Evolutionary conservation across 2,329 filamentous ascomycete genomes (phyloP).

Genomic region (Ophiocordyceps robertsii): DNA sequence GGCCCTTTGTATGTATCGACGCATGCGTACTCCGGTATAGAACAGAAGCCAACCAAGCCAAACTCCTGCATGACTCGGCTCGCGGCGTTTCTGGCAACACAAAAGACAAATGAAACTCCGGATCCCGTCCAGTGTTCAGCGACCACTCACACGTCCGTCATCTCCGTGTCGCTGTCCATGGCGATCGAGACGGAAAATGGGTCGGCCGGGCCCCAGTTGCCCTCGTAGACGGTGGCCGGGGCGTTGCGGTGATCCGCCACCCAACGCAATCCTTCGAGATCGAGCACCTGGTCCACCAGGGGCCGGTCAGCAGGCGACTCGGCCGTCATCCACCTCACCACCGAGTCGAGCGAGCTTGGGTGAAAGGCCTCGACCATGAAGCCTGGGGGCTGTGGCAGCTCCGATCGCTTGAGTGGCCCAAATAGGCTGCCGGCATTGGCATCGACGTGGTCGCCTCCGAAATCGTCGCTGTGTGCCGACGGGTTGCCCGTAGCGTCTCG

Average conservation of each 20-base stretch:
- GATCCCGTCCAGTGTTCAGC: background rate
- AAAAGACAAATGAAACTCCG: background rate
- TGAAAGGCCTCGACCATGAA: slow-evolving; percentile 80
- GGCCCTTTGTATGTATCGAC: slow-evolving; percentile 4
- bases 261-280: slow-evolving; percentile 65
- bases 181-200: slow-evolving; percentile 24
- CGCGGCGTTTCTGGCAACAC: background rate
- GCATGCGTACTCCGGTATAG: slow-evolving; percentile 11
- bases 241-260: slow-evolving; percentile 63
- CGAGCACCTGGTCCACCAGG: slow-evolving; percentile 57
- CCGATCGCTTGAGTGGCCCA: slow-evolving; percentile 32
- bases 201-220: slow-evolving; percentile 79
- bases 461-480: slow-evolving; percentile 20
- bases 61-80: background rate
- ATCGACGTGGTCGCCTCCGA: slow-evolving; percentile 15
- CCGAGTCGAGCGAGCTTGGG: slow-evolving; percentile 62
- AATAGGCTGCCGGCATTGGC: slow-evolving; percentile 22
- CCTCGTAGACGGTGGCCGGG: slow-evolving; percentile 90
- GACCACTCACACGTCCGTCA: slow-evolving; percentile 38
- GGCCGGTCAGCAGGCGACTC: slow-evolving; percentile 64
- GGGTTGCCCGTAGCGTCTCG: slow-evolving; percentile 54
- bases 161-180: slow-evolving; percentile 38
- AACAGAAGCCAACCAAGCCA: background rate
- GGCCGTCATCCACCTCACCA: slow-evolving; percentile 81
- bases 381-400: slow-evolving; percentile 51